Percentiles rank a stretch among this genome's conserved stretches.
Conservation (phyloP, 305 asterid species). For the Stenogyne calaminthoides region DNA sequence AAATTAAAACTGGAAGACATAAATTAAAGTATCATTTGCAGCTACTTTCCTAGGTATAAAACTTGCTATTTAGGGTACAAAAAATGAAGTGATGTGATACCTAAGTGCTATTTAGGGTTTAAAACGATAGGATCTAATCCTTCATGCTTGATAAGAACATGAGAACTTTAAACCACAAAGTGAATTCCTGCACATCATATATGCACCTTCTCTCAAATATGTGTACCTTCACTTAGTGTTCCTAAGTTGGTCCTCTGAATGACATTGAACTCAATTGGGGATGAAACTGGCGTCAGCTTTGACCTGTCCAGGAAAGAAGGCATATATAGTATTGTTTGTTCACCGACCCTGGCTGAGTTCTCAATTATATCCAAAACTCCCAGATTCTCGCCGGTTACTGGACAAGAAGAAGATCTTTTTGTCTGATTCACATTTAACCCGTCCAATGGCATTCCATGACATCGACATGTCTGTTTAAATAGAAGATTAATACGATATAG, state of each 20-base stretch:
- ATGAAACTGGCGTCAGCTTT: constrained; percentile 53
- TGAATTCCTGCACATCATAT: constrained; percentile 12
- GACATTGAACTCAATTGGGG: constrained; percentile 67
- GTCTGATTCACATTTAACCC: constrained; percentile 37
- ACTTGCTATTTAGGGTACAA: constrained; percentile 14
- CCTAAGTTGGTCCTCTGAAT: constrained; percentile 77
- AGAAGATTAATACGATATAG: constrained; percentile 22
- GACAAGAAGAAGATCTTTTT: constrained; percentile 49
- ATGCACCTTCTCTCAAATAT: constrained; percentile 24
- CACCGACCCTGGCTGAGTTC: constrained; percentile 76
- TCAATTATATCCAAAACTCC: constrained; percentile 57
- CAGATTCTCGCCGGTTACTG: constrained; percentile 58
- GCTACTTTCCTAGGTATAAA: constrained; percentile 25
- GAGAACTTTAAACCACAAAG: constrained; percentile 18
- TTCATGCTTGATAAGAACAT: constrained; percentile 16
- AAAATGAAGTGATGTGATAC: constrained; percentile 11
- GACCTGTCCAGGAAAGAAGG: constrained; percentile 75
- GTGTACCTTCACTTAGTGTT: constrained; percentile 82
- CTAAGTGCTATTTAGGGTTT: not conserved
- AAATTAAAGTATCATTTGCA: constrained; percentile 15
- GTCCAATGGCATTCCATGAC: constrained; percentile 81
- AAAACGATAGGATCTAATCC: not conserved
- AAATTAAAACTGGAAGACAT: constrained; percentile 18
- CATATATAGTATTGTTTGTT: constrained; percentile 69
- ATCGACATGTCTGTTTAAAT: constrained; percentile 77